Percentiles rank a stretch among this genome's conserved stretches.
These are phyloP conservation scores for Cytospora chrysosperma DNA, from an alignment of 2,329 filamentous ascomycete genomes.

Conservation along the genomic window DNA sequence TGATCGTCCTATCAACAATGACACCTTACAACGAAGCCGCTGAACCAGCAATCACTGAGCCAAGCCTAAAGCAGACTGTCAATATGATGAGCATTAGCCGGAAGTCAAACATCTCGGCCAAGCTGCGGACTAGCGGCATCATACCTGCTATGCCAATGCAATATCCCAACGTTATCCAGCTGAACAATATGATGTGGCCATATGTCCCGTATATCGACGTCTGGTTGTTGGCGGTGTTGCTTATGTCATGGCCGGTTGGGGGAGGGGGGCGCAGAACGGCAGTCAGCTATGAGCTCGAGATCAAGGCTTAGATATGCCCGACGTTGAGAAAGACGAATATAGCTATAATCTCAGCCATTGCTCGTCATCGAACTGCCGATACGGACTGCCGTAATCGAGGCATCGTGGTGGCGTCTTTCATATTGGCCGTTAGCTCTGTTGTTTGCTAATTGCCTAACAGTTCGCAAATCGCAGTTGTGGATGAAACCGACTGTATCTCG, in stretches of 20 bases:
- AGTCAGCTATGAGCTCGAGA: background rate
- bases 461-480: background rate
- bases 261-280: background rate
- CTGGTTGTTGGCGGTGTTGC: constrained; percentile 55
- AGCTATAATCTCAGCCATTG: background rate
- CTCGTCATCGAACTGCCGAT: background rate
- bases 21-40: background rate
- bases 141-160: background rate
- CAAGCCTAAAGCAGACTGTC: background rate
- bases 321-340: background rate
- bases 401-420: background rate
- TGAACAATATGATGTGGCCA: constrained; percentile 38
- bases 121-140: background rate
- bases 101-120: background rate
- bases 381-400: background rate
- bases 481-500: background rate
- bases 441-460: background rate
- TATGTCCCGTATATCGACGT: constrained; percentile 55
- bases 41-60: background rate
- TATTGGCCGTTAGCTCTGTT: background rate
- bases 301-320: background rate
- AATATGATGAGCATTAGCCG: background rate
- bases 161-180: constrained; percentile 37
- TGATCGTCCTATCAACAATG: background rate
- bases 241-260: constrained; percentile 40